Evolutionary conservation across 148 eudicot species (phyloP), one percentile per base, ranked within the genome.

Genomic region (Chenopodium suecicum): DNA sequence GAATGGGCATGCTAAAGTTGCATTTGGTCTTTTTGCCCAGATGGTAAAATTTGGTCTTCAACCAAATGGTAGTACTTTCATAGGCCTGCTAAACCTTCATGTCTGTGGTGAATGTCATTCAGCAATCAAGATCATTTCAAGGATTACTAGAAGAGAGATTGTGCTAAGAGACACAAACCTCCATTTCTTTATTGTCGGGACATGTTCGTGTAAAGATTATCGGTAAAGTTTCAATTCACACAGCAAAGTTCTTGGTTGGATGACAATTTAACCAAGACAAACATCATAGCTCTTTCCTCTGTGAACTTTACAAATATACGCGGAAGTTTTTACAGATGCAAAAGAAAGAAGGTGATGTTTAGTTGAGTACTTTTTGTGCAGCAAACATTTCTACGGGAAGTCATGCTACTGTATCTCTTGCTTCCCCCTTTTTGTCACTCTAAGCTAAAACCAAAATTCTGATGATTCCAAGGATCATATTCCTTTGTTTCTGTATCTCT

Each of bases 41-140:
- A 44, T 92, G 67, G 78, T 83, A 79, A 90, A 88, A 80, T 80
- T 77, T n/a, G 88, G 90, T 22, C 44, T 90, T 12, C 81, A 69
- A 29, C 90, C 91, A 25, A 37, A 90, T 70, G 91, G 71, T 22
- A 85, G 80, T 77, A 89, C 93, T 66, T 87, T 88, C 77, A 77
- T 89, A 17, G 93, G 89, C 58, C 82, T 92, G 34, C 90, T 92
- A 73, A 91, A 91, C 47, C 88, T 91, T 70, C 90, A 91, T 48
- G 83, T 91, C 2, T 91, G 93, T 76, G 94, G 91, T 54, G 91
- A 91, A 80, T 88, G 92, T 71, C 94, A 89, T 76, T 74, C 68
- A 20, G 87, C 88, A 32, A 86, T 91, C 71, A 91, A 91, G 87
- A 78, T 89, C 19, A 79, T 87, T 37, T 91, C 94, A 10, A 85